These are phyloP conservation scores for Leccinum rimulosum DNA, from an alignment of 768 basidiomycete genomes.

Conservation along the genomic window DNA sequence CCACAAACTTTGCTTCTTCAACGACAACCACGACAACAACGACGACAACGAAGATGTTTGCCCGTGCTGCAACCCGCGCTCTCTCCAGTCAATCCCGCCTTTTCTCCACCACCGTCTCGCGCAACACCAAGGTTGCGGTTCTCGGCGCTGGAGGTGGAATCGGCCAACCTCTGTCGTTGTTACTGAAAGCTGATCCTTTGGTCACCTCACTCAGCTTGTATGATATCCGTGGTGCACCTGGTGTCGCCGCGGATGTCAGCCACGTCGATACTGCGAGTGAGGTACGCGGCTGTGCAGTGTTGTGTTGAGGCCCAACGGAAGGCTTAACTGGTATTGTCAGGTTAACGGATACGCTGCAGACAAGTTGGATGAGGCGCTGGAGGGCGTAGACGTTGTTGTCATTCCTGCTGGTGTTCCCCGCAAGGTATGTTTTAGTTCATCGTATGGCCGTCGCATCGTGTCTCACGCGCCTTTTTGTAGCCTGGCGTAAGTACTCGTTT, in stretches of 20 bases:
- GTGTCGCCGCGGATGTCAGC: constrained; percentile 96
- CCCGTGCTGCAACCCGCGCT: constrained; percentile 60
- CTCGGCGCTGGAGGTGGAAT: constrained; percentile 99
- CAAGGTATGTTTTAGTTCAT: constrained; percentile 58
- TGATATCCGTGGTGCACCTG: constrained; percentile 37
- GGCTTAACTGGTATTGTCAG: constrained; percentile 37
- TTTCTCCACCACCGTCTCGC: constrained; percentile 73
- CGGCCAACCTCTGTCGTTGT: constrained; percentile 91
- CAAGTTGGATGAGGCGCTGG: constrained; percentile 85
- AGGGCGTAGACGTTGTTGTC: constrained; percentile 88
- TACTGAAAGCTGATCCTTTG: constrained; percentile 87
- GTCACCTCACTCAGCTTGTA: constrained; percentile 76
- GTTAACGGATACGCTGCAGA: constrained; percentile 81
- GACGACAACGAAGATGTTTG: constrained; percentile 52
- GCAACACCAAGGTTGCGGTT: constrained; percentile 87
- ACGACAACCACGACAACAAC: constrained; percentile 5
- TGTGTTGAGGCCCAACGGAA: neutral
- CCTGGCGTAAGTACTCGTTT: constrained; percentile 67
- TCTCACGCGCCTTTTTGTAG: constrained; percentile 42
- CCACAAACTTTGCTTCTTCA: constrained; percentile 6
- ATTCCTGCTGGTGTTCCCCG: constrained; percentile 99
- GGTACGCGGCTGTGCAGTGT: constrained; percentile 41
- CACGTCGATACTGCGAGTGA: constrained; percentile 90
- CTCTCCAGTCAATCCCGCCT: constrained; percentile 55
- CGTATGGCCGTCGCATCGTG: neutral